phyloP scores from a whole-genome alignment of 805 yeast genomes.

The Lipomyces kockii region DNA sequence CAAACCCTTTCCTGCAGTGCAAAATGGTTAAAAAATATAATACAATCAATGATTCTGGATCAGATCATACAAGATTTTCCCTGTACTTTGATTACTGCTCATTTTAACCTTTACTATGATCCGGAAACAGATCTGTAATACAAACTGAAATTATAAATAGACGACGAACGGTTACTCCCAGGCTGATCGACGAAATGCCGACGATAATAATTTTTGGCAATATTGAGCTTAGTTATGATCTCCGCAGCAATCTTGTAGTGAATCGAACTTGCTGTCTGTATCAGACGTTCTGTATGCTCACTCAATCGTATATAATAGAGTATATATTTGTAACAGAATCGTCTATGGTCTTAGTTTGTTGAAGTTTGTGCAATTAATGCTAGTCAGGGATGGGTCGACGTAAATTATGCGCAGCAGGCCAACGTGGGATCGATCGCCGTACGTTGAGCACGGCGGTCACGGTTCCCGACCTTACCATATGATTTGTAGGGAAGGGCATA shows the following conservation, averaged over 20 bases:
- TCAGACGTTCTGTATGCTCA: background rate
- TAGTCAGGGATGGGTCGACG: background rate
- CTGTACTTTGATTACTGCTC: slow-evolving; percentile 1
- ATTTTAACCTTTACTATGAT: background rate
- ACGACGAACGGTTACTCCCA: no score
- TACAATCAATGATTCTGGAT: background rate
- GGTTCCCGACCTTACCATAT: background rate
- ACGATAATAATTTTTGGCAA: no score
- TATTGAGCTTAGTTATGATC: background rate
- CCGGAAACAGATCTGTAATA: background rate
- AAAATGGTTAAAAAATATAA: background rate
- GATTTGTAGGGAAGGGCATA: background rate
- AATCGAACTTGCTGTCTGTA: background rate
- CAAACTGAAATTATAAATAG: background rate
- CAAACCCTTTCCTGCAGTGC: slow-evolving; percentile 1
- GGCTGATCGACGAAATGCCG: no score
- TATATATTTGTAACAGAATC: background rate
- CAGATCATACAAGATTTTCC: background rate
- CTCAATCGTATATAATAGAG: background rate
- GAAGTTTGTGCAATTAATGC: background rate
- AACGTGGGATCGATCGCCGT: no score
- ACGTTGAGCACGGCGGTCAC: background rate
- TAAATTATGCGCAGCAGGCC: no score
- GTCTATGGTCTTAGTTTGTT: no score
- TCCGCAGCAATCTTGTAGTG: background rate